These are phyloP conservation scores for Trametes punicea DNA, from an alignment of 768 basidiomycete species.

Conservation along the genomic window DNA sequence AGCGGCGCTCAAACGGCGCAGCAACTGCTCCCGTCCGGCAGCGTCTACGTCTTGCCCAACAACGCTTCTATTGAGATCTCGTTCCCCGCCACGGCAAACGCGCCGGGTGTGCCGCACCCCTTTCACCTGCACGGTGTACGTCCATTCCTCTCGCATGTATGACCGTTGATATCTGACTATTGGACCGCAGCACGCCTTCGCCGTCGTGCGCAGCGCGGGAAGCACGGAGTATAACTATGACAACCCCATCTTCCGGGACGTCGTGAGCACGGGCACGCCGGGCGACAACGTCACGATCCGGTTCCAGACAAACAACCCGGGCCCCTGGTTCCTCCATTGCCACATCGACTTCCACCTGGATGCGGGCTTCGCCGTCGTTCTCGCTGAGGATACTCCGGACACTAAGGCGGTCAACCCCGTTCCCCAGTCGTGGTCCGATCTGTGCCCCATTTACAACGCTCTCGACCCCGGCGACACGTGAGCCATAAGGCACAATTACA, in stretches of 20 bases:
- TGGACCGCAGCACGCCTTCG: conserved; percentile 35
- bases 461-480: conserved; percentile 11
- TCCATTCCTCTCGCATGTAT: neutral
- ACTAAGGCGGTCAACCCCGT: conserved; percentile 14
- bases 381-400: conserved; percentile 36
- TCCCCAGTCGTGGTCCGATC: conserved; percentile 18
- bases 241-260: conserved; percentile 35
- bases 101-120: conserved; percentile 31
- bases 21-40: conserved; percentile 39
- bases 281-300: conserved; percentile 25
- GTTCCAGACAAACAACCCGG: conserved; percentile 53
- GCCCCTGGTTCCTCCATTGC: conserved; percentile 43
- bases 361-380: conserved; percentile 40
- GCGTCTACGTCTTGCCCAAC: conserved; percentile 43
- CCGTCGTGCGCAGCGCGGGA: conserved; percentile 35
- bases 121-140: conserved; percentile 45
- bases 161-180: neutral
- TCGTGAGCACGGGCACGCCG: conserved; percentile 22
- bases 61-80: conserved; percentile 45
- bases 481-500: neutral
- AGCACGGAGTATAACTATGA: conserved; percentile 33
- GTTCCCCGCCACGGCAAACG: conserved; percentile 36
- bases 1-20: conserved; percentile 39
- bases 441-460: conserved; percentile 19
- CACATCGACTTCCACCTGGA: conserved; percentile 31